Percentiles rank a stretch among this genome's conserved stretches.
phyloP scores from a whole-genome alignment of 345 rosid species.

The Iberis pinnata region DNA sequence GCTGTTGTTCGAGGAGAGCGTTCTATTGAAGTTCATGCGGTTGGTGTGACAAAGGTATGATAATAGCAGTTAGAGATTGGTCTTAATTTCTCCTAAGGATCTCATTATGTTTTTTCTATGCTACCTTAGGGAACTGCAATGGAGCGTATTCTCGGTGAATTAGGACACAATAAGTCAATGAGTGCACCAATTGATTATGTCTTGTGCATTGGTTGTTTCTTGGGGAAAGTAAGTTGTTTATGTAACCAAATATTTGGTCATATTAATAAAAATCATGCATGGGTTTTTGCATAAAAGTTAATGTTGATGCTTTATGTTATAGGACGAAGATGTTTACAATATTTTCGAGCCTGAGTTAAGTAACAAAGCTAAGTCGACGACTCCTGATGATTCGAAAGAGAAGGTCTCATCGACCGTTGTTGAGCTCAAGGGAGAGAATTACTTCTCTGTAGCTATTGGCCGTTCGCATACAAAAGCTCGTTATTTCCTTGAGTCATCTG shows the following conservation, averaged over 20 bases:
- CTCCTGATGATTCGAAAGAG: slow-evolving; percentile 35
- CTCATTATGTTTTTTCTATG: slow-evolving; percentile 12
- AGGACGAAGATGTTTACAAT: slow-evolving; percentile 97
- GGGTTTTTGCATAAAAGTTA: neutral
- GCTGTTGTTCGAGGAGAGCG: slow-evolving; percentile 86
- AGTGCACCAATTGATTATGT: slow-evolving; percentile 81
- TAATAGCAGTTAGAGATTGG: no score
- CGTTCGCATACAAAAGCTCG: slow-evolving; percentile 70
- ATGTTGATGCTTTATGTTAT: slow-evolving; percentile 9
- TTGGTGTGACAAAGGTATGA: slow-evolving; percentile 87
- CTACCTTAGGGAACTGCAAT: slow-evolving; percentile 79
- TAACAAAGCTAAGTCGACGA: slow-evolving; percentile 33
- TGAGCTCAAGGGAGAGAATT: slow-evolving; percentile 80
- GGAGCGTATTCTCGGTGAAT: slow-evolving; percentile 78
- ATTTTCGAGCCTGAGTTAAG: slow-evolving; percentile 78
- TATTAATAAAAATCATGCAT: neutral
- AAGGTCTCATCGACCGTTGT: slow-evolving; percentile 73
- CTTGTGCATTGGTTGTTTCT: slow-evolving; percentile 80
- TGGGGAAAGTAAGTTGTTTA: slow-evolving; percentile 57
- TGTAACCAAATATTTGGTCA: neutral
- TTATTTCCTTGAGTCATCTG: slow-evolving; percentile 60
- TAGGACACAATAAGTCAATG: slow-evolving; percentile 76
- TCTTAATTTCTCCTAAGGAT: slow-evolving; percentile 1
- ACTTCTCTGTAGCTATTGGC: slow-evolving; percentile 86
- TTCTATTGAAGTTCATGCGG: slow-evolving; percentile 92